A percentile compares a stretch with the other conserved stretches of the same genome.
Conservation (phyloP, 2,329 filamentous ascomycete species). For the Colletotrichum destructivum region DNA sequence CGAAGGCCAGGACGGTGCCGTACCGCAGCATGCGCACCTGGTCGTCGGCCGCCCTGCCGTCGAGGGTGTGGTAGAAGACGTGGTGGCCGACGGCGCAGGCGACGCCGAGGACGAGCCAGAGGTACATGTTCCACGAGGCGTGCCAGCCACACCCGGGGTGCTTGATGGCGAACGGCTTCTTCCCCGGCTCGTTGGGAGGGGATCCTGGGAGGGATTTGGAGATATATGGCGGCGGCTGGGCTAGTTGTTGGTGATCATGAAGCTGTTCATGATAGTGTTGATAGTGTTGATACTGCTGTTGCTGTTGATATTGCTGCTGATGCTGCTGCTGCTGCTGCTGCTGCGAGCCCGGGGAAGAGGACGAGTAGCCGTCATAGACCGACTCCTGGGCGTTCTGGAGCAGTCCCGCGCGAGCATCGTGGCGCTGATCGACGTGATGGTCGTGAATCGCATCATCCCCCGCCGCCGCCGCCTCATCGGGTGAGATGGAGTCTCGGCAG, state of each 20-base stretch:
- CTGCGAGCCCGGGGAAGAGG: not conserved
- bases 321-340: constrained; percentile 8
- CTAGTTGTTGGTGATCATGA: not conserved
- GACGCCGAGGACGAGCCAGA: constrained; percentile 52
- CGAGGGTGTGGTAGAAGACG: constrained; percentile 51
- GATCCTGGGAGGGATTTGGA: not conserved
- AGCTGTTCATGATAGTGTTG: too few species aligned
- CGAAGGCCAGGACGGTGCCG: constrained; percentile 54
- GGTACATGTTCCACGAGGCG: constrained; percentile 53
- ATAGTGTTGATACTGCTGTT: too few species aligned
- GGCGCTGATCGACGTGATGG: constrained; percentile 22
- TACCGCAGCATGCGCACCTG: constrained; percentile 55
- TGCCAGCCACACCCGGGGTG: constrained; percentile 49
- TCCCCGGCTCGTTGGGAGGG: constrained; percentile 2
- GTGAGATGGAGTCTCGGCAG: constrained; percentile 15
- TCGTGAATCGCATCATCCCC: not conserved
- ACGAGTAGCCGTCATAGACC: not conserved
- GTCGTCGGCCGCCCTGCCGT: constrained; percentile 50
- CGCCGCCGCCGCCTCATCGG: not conserved
- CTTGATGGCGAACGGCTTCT: constrained; percentile 10
- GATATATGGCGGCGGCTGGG: constrained; percentile 20
- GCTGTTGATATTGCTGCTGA: not conserved
- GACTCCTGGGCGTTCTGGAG: constrained; percentile 30
- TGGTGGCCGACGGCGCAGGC: constrained; percentile 53
- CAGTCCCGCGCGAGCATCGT: constrained; percentile 29